phyloP scores from a whole-genome alignment of 306 rosid genomes.

The Ormosia semicastrata region DNA sequence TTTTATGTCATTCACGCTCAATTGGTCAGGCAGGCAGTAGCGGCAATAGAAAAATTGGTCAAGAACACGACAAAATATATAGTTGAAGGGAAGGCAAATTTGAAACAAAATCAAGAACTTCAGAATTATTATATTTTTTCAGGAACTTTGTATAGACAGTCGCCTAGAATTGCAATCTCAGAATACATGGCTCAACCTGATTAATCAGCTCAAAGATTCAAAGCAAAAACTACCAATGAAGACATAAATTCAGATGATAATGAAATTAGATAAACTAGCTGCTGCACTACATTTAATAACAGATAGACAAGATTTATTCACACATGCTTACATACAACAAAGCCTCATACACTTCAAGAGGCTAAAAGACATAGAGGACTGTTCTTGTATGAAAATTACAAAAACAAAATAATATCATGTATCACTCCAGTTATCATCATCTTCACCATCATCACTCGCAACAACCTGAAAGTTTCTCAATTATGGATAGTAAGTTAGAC shows the following conservation, averaged over 20 bases:
- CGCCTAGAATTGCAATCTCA: constrained; percentile 7
- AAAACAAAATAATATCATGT: constrained; percentile 30
- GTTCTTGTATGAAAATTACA: constrained; percentile 20
- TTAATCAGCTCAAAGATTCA: constrained; percentile 10
- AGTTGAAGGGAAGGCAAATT: no score
- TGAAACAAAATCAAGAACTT: background rate
- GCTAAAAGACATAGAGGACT: background rate
- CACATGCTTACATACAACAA: constrained; percentile 44
- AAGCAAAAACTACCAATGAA: constrained; percentile 13
- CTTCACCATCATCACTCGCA: constrained; percentile 84
- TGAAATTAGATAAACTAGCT: constrained; percentile 33
- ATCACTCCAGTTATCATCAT: constrained; percentile 87
- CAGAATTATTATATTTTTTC: background rate
- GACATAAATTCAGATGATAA: constrained; percentile 32
- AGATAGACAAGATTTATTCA: constrained; percentile 52
- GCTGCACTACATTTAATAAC: constrained; percentile 51
- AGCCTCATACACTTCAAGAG: constrained; percentile 39
- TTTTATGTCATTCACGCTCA: background rate
- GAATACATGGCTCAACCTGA: constrained; percentile 25
- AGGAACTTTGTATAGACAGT: background rate
- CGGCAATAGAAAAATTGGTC: background rate
- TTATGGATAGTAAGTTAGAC: constrained; percentile 13
- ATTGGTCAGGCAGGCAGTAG: background rate
- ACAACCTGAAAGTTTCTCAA: constrained; percentile 67
- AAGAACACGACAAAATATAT: background rate